These are phyloP conservation scores for Diaporthe batatas DNA, from an alignment of 2,329 filamentous ascomycete genomes.

Conservation along the genomic window DNA sequence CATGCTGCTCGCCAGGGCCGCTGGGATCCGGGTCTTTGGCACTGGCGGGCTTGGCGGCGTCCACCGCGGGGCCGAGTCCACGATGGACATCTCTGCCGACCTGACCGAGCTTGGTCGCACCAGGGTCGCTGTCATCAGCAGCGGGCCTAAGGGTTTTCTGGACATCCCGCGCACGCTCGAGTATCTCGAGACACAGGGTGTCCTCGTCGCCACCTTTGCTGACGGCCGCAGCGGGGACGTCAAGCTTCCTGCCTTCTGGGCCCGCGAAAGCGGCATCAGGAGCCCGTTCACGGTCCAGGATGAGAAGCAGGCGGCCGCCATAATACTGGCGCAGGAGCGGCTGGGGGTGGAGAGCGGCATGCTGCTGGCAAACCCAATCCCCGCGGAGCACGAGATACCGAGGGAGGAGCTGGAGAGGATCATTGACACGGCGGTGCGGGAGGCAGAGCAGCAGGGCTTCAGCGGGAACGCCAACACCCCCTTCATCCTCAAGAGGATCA, in stretches of 20 bases:
- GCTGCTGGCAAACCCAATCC: constrained; percentile 90
- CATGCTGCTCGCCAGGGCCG: constrained; percentile 88
- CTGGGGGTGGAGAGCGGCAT: constrained; percentile 83
- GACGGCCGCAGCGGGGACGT: constrained; percentile 80
- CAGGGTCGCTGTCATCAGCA: constrained; percentile 87
- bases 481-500: constrained; percentile 83
- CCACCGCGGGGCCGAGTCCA: constrained; percentile 86
- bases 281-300: constrained; percentile 82
- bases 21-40: constrained; percentile 92
- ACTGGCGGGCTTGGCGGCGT: constrained; percentile 96
- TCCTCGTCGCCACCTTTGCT: constrained; percentile 89
- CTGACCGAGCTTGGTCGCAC: constrained; percentile 93
- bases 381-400: constrained; percentile 76
- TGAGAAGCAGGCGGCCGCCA: constrained; percentile 88
- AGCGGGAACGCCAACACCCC: constrained; percentile 86
- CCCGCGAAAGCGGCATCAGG: constrained; percentile 83
- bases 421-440: constrained; percentile 76
- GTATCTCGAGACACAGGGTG: constrained; percentile 78
- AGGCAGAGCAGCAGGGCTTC: constrained; percentile 74
- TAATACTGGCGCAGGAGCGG: constrained; percentile 82
- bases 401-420: constrained; percentile 77
- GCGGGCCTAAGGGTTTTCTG: constrained; percentile 95
- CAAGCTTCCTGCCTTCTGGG: constrained; percentile 95
- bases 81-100: constrained; percentile 95
- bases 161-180: constrained; percentile 93